Evolutionary conservation across 2,329 filamentous ascomycete genomes (phyloP), one percentile per base, ranked within the genome.

Genomic region (Trichophyton benhamiae): DNA sequence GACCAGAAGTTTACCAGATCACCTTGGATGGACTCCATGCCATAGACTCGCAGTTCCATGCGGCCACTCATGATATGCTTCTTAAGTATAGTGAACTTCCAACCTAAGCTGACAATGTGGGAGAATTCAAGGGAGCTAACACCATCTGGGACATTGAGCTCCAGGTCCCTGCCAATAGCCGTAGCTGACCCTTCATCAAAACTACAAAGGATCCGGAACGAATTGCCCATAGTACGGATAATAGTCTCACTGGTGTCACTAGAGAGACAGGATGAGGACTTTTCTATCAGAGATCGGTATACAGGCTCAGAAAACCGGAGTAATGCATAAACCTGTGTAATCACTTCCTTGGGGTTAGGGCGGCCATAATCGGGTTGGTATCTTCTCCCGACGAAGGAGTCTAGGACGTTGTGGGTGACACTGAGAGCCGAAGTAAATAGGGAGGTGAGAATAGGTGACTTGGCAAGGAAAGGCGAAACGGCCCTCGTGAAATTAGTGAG

Each of bases 41-140:
- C 90, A 70, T 84, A 81, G 11, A 95, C 88, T 42, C 92, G 86
- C 42, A 96, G 79, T 69, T 95, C 89, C 90, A 97, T 96, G 68
- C 92, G 89, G 41, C 88, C 87, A 62, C 89, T 92, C 68, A 82
- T 84, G 59, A 96, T 86, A 66, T 92, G 84, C 66, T 83, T 87
- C 67, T 83, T 84, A 59, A 88, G 77, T 1, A 87, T 77, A 49
- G 79, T 78, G 67, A 96, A 85, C 58, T 84, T 86, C 86, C 88
- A 95, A 36, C 75, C 77, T 67, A 81, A 75, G 69, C 68, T 65
- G 41, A 77, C 68, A 11, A 78, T 72, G 25, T 66, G 65, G 4
- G 72, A 65, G 22, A 69, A 66, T 42, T 75, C 71, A 36, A 68
- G 66, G 11, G 60, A 46, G 17, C 59, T 63, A 5, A 66, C 60